A percentile compares a stretch with the other conserved stretches of the same genome.
These are phyloP conservation scores for Mortierella claussenii DNA, from an alignment of 192 early-diverging fungal genomes.

Conservation along the genomic window DNA sequence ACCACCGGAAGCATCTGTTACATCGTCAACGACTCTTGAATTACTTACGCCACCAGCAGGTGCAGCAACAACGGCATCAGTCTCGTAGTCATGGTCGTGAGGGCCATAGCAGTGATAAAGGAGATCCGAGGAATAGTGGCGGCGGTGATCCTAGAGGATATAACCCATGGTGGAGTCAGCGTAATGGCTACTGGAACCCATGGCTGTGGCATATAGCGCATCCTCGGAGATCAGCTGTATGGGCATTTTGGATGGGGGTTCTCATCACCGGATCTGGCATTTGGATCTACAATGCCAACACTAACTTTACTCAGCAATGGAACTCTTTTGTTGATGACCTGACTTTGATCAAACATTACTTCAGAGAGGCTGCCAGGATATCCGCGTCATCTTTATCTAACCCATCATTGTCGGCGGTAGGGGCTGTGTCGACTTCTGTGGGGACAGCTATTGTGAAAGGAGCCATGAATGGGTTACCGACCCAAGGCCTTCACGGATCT, in stretches of 20 bases:
- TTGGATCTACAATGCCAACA: neutral
- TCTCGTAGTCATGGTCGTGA: neutral
- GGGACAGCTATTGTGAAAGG: too few species aligned
- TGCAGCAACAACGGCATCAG: slow-evolving; percentile 3
- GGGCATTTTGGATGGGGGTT: neutral
- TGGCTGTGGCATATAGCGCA: slow-evolving; percentile 10
- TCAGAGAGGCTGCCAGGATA: neutral
- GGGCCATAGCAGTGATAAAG: neutral
- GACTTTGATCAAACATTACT: neutral
- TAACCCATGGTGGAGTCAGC: slow-evolving; percentile 14
- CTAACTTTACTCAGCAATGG: slow-evolving; percentile 3
- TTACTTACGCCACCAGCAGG: slow-evolving; percentile 10
- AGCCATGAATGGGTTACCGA: too few species aligned
- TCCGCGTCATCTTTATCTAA: neutral
- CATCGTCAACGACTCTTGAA: slow-evolving; percentile 10
- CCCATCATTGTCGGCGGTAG: neutral
- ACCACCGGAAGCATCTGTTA: slow-evolving; percentile 7
- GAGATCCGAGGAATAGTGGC: too few species aligned
- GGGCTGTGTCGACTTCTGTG: too few species aligned
- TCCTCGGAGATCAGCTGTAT: neutral
- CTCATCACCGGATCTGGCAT: neutral
- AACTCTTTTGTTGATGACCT: neutral
- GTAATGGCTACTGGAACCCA: neutral
- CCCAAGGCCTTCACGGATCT: neutral
- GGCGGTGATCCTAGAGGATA: neutral